Evolutionary conservation across 441 rosid species (phyloP), one percentile per base, ranked within the genome.

Genomic region (Gossypium davidsonii): DNA sequence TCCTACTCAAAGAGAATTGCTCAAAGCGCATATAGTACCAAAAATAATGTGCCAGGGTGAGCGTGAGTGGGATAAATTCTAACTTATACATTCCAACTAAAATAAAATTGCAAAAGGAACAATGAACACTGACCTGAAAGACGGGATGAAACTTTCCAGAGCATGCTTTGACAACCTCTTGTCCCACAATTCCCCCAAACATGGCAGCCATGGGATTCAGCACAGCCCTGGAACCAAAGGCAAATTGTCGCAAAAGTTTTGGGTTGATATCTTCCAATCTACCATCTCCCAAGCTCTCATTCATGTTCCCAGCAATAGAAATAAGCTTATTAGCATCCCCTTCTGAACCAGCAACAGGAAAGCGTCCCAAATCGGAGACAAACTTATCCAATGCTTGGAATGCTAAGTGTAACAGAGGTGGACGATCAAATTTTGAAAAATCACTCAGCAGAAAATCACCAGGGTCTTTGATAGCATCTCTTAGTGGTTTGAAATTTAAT

Each of bases 191-290:
- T 71, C 99, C 99, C 72, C 99, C 99, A 82, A 95, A 93, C 88
- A 95, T 87, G 64, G 99, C 99, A 80, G 99, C 98, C 99, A 93
- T 93, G 57, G 98, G 99, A 87, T 95, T 95, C 73, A 95, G 83
- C 49, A 93, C 94, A 70, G 99, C 98, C 85, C 88, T 90, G 39
- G 98, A 83, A 82, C 99, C 99, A 83, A 85, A 95, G 67, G 99
- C 90, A 84, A 93, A 89, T 75, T 87, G 86, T 3, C 85, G 79
- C 69, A 95, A 86, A 68, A 93, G 81, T 79, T 87, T 89, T 3
- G 83, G 84, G 80, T 90, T 83, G 31, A 95, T 79, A 78, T 87
- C 92, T 73, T 87, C 92, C 79, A 90, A 70, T 74, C 78, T 88
- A 58, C 84, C 87, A 80, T 90, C 96, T 75, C 83, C 86, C 68